Evolutionary conservation across 495 filamentous ascomycete genomes (phyloP).

Genomic region (Cudoniella acicularis): DNA sequence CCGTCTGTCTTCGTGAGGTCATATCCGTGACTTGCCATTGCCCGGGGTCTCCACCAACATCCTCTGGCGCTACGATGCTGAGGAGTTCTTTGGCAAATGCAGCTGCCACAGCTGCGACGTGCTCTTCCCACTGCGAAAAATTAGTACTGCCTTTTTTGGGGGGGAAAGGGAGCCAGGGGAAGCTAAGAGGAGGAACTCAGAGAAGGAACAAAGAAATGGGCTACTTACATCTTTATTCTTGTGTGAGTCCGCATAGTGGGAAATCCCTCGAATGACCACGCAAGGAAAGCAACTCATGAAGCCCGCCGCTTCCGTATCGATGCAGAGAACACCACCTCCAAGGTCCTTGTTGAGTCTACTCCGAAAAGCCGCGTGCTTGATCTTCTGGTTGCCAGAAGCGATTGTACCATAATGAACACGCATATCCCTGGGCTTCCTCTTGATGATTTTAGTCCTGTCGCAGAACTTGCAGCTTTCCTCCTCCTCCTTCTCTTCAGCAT

Average conservation of each 20-base stretch:
- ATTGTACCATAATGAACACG: slow-evolving; percentile 29
- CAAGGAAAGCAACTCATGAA: background rate
- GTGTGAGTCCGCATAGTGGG: background rate
- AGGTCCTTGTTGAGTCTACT: slow-evolving; percentile 3
- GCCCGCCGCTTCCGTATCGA: background rate
- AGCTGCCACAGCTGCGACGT: slow-evolving; percentile 22
- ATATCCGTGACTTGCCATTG: too few species aligned
- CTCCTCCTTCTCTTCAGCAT: slow-evolving; percentile 2
- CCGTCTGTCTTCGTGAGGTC: too few species aligned
- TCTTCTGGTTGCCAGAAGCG: slow-evolving; percentile 6
- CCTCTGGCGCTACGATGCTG: background rate
- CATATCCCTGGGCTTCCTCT: slow-evolving; percentile 1
- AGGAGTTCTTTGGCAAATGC: slow-evolving; percentile 23
- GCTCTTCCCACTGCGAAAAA: slow-evolving; percentile 27
- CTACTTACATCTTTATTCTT: background rate
- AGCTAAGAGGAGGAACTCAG: too few species aligned
- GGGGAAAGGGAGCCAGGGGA: too few species aligned
- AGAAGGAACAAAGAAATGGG: too few species aligned
- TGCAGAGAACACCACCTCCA: background rate
- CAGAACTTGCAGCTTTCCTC: background rate
- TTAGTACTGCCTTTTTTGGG: too few species aligned
- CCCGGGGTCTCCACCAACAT: too few species aligned
- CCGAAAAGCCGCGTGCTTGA: slow-evolving; percentile 15
- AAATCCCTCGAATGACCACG: background rate
- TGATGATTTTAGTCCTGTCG: slow-evolving; percentile 10